phyloP scores from a whole-genome alignment of 139 green algal species.

The Chlamydomonas incerta region DNA sequence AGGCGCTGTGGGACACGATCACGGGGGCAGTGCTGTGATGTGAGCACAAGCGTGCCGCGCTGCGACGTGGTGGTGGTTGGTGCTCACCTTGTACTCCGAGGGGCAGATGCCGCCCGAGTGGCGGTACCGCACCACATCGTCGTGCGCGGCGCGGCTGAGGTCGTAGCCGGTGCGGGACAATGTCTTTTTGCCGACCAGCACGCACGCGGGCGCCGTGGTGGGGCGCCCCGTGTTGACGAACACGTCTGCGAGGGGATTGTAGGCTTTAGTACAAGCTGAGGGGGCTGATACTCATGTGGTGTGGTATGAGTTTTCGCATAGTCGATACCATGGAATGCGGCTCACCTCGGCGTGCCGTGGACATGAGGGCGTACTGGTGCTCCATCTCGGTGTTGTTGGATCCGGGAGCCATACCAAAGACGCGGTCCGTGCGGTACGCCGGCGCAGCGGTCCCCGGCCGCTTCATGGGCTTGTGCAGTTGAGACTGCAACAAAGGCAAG shows the following conservation, averaged over 20 bases:
- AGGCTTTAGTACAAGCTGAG: too few species aligned
- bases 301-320: too few species aligned
- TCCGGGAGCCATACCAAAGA: neutral
- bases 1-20: neutral
- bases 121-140: constrained; percentile 55
- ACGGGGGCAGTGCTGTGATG: too few species aligned
- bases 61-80: too few species aligned
- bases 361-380: neutral
- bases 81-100: constrained; percentile 52
- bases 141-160: neutral
- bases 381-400: too few species aligned
- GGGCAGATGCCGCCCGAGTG: constrained; percentile 61
- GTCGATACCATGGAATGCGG: neutral
- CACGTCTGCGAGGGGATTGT: constrained; percentile 34
- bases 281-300: too few species aligned
- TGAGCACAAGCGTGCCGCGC: too few species aligned
- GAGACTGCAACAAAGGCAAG: neutral
- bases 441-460: constrained; percentile 16
- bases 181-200: neutral
- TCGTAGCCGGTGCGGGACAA: constrained; percentile 44
- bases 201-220: constrained; percentile 24
- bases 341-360: neutral
- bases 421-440: neutral
- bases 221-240: constrained; percentile 9
- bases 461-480: neutral